Conservation (phyloP, 179 eudicot species). For the Silene vulgaris region DNA sequence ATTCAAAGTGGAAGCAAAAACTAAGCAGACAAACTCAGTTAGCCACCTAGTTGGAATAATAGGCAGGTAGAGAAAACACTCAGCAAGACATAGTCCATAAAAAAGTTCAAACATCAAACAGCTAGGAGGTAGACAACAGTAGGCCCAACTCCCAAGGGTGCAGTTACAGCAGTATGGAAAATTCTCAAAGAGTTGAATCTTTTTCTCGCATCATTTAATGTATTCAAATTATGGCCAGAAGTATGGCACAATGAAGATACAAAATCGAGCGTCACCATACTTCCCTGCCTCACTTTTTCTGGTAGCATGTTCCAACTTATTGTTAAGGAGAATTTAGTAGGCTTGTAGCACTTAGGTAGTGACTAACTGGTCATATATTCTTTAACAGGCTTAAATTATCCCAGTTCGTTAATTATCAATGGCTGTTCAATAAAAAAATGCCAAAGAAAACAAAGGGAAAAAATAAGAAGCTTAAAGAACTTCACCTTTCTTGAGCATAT, state of each 20-base stretch:
- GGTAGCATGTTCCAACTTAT: background rate
- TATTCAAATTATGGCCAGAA: background rate
- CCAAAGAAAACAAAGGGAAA: background rate
- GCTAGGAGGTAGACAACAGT: background rate
- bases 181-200: background rate
- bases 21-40: background rate
- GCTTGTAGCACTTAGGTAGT: background rate
- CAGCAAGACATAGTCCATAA: background rate
- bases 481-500: constrained; percentile 62
- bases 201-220: background rate
- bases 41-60: background rate
- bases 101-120: background rate
- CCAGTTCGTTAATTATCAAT: background rate
- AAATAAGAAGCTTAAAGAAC: constrained; percentile 10
- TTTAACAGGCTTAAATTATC: background rate
- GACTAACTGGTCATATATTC: background rate
- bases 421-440: background rate
- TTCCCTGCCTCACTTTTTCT: background rate
- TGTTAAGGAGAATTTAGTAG: background rate
- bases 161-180: background rate
- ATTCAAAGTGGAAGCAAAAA: background rate
- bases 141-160: background rate
- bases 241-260: background rate
- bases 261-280: background rate
- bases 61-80: background rate